phyloP scores from a whole-genome alignment of 1,284 basidiomycete species.

The Microbotryum lychnidis-dioicae region DNA sequence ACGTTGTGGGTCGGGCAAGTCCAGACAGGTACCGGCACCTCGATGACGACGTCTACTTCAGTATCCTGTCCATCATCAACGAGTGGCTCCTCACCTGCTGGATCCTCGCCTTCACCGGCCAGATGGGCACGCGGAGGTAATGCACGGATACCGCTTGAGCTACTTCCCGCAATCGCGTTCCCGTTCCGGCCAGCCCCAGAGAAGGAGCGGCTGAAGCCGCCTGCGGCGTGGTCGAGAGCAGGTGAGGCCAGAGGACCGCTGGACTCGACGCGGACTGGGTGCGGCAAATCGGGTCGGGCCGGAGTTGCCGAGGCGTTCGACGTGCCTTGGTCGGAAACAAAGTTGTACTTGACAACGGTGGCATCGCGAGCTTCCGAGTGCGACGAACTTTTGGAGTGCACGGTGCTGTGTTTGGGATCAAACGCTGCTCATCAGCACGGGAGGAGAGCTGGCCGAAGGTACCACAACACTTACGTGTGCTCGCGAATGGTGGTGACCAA shows the following conservation, averaged over 20 bases:
- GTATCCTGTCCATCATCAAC: constrained; percentile 30
- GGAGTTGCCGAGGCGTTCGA: constrained; percentile 40
- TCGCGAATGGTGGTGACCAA: constrained; percentile 67
- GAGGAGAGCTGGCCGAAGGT: neutral
- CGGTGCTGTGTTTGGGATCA: constrained; percentile 40
- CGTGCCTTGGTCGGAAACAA: constrained; percentile 48
- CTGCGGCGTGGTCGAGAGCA: constrained; percentile 10
- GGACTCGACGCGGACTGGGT: constrained; percentile 19
- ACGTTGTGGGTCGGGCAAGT: constrained; percentile 29
- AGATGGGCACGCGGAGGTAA: constrained; percentile 14
- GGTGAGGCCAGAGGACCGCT: constrained; percentile 10
- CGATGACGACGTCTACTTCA: constrained; percentile 33
- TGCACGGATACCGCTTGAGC: neutral
- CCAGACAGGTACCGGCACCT: constrained; percentile 31
- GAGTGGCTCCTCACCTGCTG: neutral
- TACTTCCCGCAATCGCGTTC: neutral
- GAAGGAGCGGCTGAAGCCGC: constrained; percentile 17
- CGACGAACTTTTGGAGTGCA: constrained; percentile 53
- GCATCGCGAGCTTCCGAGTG: constrained; percentile 60
- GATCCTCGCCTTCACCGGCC: constrained; percentile 17
- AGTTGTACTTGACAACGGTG: constrained; percentile 60
- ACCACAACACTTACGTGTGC: constrained; percentile 39
- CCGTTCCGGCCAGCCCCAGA: constrained; percentile 11
- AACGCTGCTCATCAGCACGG: neutral
- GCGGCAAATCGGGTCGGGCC: constrained; percentile 37